A percentile compares a stretch with the other conserved stretches of the same genome.
These are phyloP conservation scores for Casaregolazyma suthepensis DNA, from an alignment of 1,139 yeast species.

Conservation along the genomic window DNA sequence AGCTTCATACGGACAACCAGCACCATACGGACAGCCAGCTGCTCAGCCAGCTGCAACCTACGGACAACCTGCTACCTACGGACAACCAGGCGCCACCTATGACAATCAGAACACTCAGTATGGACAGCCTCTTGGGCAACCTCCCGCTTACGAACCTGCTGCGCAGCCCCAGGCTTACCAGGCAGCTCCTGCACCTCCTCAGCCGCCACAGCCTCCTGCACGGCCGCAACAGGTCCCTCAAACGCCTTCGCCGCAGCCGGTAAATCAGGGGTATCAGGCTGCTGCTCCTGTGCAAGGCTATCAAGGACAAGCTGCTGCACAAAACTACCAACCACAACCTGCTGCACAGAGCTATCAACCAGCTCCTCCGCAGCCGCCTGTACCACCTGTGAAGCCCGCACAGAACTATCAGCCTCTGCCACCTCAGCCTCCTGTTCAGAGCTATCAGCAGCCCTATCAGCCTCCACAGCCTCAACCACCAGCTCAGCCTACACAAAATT, in stretches of 20 bases:
- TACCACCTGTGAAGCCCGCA: not conserved
- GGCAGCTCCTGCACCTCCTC: not conserved
- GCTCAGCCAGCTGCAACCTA: slow-evolving; percentile 15
- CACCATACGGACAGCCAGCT: slow-evolving; percentile 5
- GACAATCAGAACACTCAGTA: not conserved
- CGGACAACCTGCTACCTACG: not conserved
- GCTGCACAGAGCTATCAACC: not conserved
- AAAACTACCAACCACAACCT: not conserved
- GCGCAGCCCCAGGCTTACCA: slow-evolving; percentile 6
- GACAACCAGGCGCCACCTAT: slow-evolving; percentile 4
- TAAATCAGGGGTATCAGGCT: not conserved
- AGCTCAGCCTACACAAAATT: slow-evolving; percentile 10
- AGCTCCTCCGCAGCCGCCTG: not conserved
- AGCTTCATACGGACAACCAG: slow-evolving; percentile 1
- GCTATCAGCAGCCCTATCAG: slow-evolving; percentile 10
- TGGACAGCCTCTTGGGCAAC: not conserved
- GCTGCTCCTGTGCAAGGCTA: not conserved
- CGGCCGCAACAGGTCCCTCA: slow-evolving; percentile 1
- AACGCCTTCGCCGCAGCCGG: slow-evolving; percentile 5
- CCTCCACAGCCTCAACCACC: slow-evolving; percentile 16
- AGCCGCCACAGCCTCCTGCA: slow-evolving; percentile 5
- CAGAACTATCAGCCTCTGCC: not conserved
- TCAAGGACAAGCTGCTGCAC: not conserved
- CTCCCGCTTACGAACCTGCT: slow-evolving; percentile 10
- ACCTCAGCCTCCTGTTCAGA: slow-evolving; percentile 1